Evolutionary conservation across 257 asterid species (phyloP).

Genomic region (Jacaranda mimosifolia): DNA sequence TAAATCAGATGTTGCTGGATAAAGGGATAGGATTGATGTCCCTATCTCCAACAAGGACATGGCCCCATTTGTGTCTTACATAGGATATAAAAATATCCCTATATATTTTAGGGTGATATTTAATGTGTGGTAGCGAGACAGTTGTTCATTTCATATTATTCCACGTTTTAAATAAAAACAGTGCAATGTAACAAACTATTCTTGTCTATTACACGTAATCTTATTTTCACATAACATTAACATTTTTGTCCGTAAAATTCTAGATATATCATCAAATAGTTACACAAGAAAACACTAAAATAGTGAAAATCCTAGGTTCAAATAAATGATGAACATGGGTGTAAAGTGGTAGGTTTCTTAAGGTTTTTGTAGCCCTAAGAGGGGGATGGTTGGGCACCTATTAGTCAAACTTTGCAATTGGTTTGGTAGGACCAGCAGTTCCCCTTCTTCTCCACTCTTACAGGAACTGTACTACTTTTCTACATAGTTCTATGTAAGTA

Average conservation of each 20-base stretch:
- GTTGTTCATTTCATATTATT: too few species aligned
- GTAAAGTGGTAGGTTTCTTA: neutral
- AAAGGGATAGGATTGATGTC: conserved; percentile 44
- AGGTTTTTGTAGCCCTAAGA: neutral
- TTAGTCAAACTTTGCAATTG: conserved; percentile 27
- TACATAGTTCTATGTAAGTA: neutral
- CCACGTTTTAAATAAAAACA: too few species aligned
- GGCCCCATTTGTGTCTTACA: neutral
- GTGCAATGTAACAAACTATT: too few species aligned
- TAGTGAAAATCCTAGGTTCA: too few species aligned
- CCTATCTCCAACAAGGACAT: conserved; percentile 4
- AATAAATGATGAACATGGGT: too few species aligned
- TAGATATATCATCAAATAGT: too few species aligned
- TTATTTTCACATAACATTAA: too few species aligned
- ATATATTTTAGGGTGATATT: too few species aligned
- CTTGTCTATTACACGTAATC: too few species aligned
- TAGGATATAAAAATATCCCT: neutral
- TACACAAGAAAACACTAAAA: too few species aligned
- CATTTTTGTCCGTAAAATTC: too few species aligned
- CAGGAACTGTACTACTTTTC: neutral
- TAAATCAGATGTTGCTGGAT: conserved; percentile 4
- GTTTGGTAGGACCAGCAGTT: conserved; percentile 46
- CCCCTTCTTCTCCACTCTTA: conserved; percentile 12
- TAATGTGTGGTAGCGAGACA: too few species aligned
- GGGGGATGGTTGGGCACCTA: conserved; percentile 30